Evolutionary conservation across 345 rosid genomes (phyloP).

Genomic region (Cardiospermum halicacabum): DNA sequence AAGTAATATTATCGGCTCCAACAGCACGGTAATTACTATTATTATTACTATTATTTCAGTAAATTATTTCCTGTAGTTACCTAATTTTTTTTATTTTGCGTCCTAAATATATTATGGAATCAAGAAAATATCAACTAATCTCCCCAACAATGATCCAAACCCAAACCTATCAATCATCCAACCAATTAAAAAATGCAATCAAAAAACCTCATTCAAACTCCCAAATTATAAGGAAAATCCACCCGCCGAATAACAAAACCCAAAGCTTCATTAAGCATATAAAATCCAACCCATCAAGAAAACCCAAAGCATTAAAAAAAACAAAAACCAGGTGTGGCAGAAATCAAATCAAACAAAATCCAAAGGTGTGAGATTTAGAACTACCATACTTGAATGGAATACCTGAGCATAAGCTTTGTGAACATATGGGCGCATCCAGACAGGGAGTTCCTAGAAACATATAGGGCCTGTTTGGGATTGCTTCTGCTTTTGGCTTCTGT

Average conservation of each 20-base stretch:
- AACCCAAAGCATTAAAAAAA: background rate
- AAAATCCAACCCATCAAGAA: background rate
- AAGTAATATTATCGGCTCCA: background rate
- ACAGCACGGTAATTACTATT: background rate
- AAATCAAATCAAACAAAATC: background rate
- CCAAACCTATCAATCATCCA: constrained; percentile 1
- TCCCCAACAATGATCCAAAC: constrained; percentile 8
- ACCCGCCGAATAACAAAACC: background rate
- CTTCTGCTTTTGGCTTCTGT: no score
- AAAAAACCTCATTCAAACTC: background rate
- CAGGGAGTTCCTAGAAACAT: constrained; percentile 65
- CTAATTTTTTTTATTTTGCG: no score
- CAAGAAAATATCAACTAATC: background rate
- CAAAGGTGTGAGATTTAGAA: constrained; percentile 7
- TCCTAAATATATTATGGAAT: no score
- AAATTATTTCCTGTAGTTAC: background rate
- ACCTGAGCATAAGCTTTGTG: constrained; percentile 94
- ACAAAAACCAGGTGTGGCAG: background rate
- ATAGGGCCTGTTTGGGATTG: no score
- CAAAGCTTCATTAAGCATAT: background rate
- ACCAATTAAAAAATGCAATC: background rate
- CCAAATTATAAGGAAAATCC: background rate
- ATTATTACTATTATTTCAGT: background rate
- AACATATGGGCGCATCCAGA: constrained; percentile 75
- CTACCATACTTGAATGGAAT: constrained; percentile 73